Percentiles rank a stretch among this genome's conserved stretches.
phyloP scores from a whole-genome alignment of 768 basidiomycete genomes.

The Boletus rubescentipes region DNA sequence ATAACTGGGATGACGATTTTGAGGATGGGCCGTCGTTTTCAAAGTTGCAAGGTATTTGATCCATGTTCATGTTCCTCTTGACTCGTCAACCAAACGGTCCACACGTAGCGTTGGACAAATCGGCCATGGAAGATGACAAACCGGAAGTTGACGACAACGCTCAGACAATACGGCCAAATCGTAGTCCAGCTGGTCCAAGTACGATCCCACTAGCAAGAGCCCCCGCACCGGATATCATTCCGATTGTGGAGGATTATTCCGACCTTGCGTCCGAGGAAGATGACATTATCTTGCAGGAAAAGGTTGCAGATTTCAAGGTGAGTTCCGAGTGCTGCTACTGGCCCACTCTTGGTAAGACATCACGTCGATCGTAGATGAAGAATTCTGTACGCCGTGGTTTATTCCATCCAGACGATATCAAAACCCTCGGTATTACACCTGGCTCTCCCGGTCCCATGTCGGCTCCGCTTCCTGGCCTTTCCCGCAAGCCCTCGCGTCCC shows the following conservation, averaged over 20 bases:
- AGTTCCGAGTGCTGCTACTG: constrained; percentile 7
- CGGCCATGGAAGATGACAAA: constrained; percentile 54
- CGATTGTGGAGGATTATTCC: constrained; percentile 89
- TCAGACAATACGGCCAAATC: constrained; percentile 73
- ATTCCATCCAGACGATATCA: constrained; percentile 89
- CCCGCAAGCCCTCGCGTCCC: constrained; percentile 53
- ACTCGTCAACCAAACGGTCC: not conserved
- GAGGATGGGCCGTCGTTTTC: constrained; percentile 89
- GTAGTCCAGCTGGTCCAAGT: constrained; percentile 59
- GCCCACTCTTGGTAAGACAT: not conserved
- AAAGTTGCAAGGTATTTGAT: constrained; percentile 62
- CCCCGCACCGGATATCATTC: constrained; percentile 58
- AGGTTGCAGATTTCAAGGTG: constrained; percentile 85
- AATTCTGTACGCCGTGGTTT: constrained; percentile 71
- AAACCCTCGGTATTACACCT: constrained; percentile 59
- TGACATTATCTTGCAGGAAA: constrained; percentile 64
- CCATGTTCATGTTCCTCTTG: not conserved
- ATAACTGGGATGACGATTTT: constrained; percentile 99
- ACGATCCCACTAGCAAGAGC: constrained; percentile 57
- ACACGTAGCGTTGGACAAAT: constrained; percentile 59
- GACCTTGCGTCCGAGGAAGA: constrained; percentile 83
- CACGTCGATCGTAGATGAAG: constrained; percentile 51
- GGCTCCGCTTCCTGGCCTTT: constrained; percentile 61
- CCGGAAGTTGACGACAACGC: constrained; percentile 67
- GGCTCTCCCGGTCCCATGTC: constrained; percentile 59